phyloP scores from a whole-genome alignment of 1,284 basidiomycete species.

The Microbotryum violaceum region DNA sequence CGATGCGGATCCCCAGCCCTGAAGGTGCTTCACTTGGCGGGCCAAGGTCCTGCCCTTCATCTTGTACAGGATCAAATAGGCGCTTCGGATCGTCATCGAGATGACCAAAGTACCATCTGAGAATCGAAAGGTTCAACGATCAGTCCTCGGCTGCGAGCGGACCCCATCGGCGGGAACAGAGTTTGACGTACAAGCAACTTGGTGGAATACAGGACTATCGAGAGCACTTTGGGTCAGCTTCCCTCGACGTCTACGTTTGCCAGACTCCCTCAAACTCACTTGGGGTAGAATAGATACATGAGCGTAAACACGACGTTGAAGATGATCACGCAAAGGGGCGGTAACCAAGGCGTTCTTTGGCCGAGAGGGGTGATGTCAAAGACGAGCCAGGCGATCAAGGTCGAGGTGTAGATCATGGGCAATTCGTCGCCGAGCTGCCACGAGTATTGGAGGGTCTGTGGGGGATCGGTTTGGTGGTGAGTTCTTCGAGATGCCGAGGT shows the following conservation, averaged over 20 bases:
- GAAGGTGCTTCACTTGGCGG: too few relatives aligned
- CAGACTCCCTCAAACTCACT: not conserved
- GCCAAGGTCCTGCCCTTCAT: not conserved
- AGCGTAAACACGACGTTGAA: conserved; percentile 6
- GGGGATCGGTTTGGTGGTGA: too few relatives aligned
- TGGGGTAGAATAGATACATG: conserved; percentile 4
- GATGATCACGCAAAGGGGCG: not conserved
- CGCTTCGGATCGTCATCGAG: conserved; percentile 1
- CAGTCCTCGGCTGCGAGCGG: too few relatives aligned
- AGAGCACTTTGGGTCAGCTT: not conserved
- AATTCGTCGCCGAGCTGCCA: conserved; percentile 9
- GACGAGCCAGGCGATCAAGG: conserved; percentile 1
- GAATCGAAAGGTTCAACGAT: too few relatives aligned
- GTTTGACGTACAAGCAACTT: conserved; percentile 1
- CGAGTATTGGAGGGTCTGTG: conserved; percentile 1
- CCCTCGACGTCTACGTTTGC: too few relatives aligned
- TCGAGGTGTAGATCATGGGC: conserved; percentile 6
- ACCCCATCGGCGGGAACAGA: too few relatives aligned
- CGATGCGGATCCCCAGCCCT: too few relatives aligned
- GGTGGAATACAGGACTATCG: conserved; percentile 7
- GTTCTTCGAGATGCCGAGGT: not conserved
- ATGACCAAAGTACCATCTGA: not conserved
- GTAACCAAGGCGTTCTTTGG: not conserved
- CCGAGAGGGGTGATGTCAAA: conserved; percentile 4
- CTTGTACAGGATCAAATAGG: conserved; percentile 1